Evolutionary conservation across 495 filamentous ascomycete species (phyloP).

Genomic region (Lasiosphaeria ovina): DNA sequence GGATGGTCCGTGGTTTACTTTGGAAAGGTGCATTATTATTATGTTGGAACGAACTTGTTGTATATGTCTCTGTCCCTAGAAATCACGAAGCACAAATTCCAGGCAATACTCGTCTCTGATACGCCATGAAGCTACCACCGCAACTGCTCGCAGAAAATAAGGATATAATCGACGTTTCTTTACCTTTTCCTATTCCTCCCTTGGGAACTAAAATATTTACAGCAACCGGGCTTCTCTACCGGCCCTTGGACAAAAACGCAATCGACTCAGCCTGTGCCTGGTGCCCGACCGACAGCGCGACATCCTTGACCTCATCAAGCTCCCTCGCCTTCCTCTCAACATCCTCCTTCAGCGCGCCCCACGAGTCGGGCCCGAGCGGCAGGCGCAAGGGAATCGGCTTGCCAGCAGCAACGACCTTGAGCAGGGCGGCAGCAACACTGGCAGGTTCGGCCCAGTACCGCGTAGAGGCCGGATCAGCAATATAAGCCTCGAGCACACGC

Average conservation of each 20-base stretch:
- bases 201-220: not conserved
- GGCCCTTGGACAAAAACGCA: not conserved
- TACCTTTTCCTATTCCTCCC: no score
- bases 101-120: no score
- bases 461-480: constrained; percentile 29
- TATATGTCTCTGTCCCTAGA: no score
- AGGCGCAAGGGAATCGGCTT: constrained; percentile 43
- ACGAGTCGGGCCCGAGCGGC: constrained; percentile 45
- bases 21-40: no score
- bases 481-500: constrained; percentile 35
- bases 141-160: no score
- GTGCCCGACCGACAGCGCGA: constrained; percentile 34
- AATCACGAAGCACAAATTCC: no score
- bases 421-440: constrained; percentile 39
- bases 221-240: no score
- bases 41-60: no score
- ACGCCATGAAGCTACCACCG: no score
- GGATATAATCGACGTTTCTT: no score
- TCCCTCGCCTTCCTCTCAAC: constrained; percentile 31
- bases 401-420: constrained; percentile 32
- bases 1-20: no score
- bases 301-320: constrained; percentile 37
- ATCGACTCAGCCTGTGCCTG: constrained; percentile 18
- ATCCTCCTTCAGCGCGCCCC: constrained; percentile 36
- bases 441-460: constrained; percentile 37